Conservation (phyloP, 208 protist genomes). For the Vickermania spadyakhi region DNA sequence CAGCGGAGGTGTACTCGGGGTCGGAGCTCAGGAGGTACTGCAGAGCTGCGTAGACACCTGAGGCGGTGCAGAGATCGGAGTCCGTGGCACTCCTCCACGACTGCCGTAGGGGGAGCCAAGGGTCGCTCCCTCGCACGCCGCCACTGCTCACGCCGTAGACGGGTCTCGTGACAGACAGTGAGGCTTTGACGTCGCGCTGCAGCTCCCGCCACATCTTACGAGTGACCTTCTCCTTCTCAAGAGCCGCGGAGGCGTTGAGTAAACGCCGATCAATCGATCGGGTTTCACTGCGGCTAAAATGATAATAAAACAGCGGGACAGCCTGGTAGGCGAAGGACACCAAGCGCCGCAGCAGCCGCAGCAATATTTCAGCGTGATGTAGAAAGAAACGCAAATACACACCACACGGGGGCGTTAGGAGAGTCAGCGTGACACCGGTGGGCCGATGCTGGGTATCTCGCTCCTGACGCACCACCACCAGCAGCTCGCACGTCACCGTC, state of each 20-base stretch:
- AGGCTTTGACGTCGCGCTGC: conserved; percentile 31
- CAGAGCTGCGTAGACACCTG: not conserved
- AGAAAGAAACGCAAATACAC: conserved; percentile 46
- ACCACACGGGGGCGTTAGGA: conserved; percentile 42
- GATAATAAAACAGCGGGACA: conserved; percentile 48
- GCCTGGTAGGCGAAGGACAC: conserved; percentile 59
- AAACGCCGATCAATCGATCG: not conserved
- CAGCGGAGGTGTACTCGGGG: not conserved
- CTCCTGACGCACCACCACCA: conserved; percentile 29
- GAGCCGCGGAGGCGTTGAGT: conserved; percentile 10
- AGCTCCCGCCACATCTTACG: conserved; percentile 31
- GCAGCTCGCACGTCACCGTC: conserved; percentile 37
- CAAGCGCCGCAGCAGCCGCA: conserved; percentile 37
- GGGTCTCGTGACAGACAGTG: conserved; percentile 11
- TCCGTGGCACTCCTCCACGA: too few relatives aligned
- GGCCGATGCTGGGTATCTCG: conserved; percentile 37
- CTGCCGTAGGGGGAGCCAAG: conserved; percentile 15
- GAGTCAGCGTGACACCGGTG: conserved; percentile 46
- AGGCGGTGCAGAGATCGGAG: conserved; percentile 4
- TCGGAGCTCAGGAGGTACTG: not conserved
- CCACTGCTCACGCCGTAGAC: not conserved
- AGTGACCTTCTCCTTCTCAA: conserved; percentile 32
- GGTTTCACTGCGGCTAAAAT: not conserved
- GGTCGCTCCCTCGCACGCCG: not conserved
- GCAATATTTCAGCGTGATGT: conserved; percentile 46